Percentiles rank a stretch among this genome's conserved stretches.
Conservation (phyloP, 2,329 filamentous ascomycete genomes). For the Fusarium burgessii region DNA sequence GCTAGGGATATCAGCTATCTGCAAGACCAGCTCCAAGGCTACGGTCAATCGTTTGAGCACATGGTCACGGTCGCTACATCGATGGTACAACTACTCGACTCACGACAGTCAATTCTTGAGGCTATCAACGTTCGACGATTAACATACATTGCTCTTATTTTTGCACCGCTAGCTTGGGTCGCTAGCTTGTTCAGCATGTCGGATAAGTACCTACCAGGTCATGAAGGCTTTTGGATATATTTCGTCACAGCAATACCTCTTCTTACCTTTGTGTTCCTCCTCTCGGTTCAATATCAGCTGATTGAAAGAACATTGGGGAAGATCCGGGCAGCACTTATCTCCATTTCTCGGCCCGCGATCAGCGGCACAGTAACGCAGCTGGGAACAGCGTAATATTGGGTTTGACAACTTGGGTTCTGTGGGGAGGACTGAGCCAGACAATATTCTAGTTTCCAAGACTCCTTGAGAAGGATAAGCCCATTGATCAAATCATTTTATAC, state of each 20-base stretch:
- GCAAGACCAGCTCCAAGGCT: rapidly evolving
- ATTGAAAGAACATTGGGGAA: no score
- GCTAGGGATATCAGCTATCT: background rate
- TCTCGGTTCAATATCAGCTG: no score
- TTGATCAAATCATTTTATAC: no score
- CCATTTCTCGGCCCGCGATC: no score
- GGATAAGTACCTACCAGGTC: background rate
- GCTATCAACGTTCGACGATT: background rate
- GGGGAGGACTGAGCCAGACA: no score
- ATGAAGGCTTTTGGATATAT: background rate
- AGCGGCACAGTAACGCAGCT: no score
- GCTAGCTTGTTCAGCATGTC: background rate
- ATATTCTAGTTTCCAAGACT: no score
- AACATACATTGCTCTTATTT: background rate
- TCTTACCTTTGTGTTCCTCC: background rate
- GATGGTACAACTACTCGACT: background rate
- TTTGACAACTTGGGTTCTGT: no score
- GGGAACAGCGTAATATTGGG: no score
- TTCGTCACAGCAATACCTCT: background rate
- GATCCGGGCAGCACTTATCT: no score
- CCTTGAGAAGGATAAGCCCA: no score
- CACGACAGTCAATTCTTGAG: background rate
- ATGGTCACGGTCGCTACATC: background rate
- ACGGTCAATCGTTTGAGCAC: background rate
- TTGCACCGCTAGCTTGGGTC: background rate